Evolutionary conservation across 2,329 filamentous ascomycete genomes (phyloP).

Genomic region (Elsinoe arachidis): DNA sequence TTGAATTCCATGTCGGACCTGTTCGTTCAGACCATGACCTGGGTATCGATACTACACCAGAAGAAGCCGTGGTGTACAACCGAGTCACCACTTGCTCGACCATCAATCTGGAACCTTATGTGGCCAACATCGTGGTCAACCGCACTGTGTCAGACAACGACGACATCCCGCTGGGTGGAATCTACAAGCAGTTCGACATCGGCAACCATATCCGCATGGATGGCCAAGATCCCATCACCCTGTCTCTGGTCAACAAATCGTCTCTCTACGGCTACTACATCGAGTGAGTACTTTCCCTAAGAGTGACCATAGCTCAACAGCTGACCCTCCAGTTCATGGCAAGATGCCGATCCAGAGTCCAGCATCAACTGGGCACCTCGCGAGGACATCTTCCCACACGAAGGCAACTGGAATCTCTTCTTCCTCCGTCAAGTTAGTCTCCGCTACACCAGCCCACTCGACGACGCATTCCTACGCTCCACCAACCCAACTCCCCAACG

Average conservation of each 20-base stretch:
- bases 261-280: constrained; percentile 9
- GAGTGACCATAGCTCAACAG: too few relatives aligned
- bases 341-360: constrained; percentile 8
- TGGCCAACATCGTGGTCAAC: neutral
- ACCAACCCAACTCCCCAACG: neutral
- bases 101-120: neutral
- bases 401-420: constrained; percentile 11
- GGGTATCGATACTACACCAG: constrained; percentile 1
- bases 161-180: neutral
- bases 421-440: constrained; percentile 12
- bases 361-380: neutral
- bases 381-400: neutral
- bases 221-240: neutral
- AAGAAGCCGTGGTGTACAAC: constrained; percentile 3
- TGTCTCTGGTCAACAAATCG: constrained; percentile 6
- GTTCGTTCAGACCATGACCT: constrained; percentile 8
- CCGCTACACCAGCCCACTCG: neutral
- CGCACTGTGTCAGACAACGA: neutral
- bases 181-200: constrained; percentile 1
- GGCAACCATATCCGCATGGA: neutral
- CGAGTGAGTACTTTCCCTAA: neutral
- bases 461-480: neutral
- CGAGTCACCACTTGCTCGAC: neutral
- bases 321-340: constrained; percentile 1
- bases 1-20: constrained; percentile 4